Percentiles rank a stretch among this genome's conserved stretches.
Evolutionary conservation across 139 green algal species (phyloP).

Genomic region (Marvania coccoides): DNA sequence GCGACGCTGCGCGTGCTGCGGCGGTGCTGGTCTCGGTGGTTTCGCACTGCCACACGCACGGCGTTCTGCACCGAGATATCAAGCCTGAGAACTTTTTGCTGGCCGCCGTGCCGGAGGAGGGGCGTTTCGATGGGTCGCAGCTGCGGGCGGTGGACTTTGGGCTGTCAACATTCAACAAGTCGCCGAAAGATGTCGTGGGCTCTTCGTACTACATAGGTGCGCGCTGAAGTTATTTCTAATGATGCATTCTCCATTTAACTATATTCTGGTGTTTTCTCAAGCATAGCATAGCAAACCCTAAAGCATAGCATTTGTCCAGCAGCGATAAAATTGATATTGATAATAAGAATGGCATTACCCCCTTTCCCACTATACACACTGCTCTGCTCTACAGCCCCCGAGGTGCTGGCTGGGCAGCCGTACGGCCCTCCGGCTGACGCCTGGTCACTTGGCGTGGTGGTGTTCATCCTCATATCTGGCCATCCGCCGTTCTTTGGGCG

Average conservation of each 20-base stretch:
- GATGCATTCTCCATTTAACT: too few relatives aligned
- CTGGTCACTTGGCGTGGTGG: constrained; percentile 41
- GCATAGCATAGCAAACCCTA: too few relatives aligned
- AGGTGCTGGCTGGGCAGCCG: neutral
- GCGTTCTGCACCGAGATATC: constrained; percentile 65
- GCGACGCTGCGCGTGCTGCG: constrained; percentile 48
- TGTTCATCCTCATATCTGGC: constrained; percentile 41
- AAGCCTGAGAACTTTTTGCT: constrained; percentile 92
- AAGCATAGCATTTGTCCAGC: too few relatives aligned
- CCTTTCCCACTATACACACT: too few relatives aligned
- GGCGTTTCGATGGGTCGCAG: constrained; percentile 3
- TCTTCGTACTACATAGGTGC: neutral
- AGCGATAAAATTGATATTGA: too few relatives aligned
- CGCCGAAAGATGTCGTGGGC: neutral
- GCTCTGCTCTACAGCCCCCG: too few relatives aligned
- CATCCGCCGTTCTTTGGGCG: constrained; percentile 35
- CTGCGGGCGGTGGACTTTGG: constrained; percentile 79
- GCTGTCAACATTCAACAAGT: constrained; percentile 46
- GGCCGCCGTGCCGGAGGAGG: neutral
- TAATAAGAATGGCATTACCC: too few relatives aligned
- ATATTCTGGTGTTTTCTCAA: too few relatives aligned
- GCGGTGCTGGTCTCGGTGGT: constrained; percentile 42
- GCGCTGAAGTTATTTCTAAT: too few relatives aligned
- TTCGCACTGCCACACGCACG: constrained; percentile 63
- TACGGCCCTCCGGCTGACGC: constrained; percentile 26